Conservation (phyloP, 768 basidiomycete species). For the Leucocoprinus birnbaumii region DNA sequence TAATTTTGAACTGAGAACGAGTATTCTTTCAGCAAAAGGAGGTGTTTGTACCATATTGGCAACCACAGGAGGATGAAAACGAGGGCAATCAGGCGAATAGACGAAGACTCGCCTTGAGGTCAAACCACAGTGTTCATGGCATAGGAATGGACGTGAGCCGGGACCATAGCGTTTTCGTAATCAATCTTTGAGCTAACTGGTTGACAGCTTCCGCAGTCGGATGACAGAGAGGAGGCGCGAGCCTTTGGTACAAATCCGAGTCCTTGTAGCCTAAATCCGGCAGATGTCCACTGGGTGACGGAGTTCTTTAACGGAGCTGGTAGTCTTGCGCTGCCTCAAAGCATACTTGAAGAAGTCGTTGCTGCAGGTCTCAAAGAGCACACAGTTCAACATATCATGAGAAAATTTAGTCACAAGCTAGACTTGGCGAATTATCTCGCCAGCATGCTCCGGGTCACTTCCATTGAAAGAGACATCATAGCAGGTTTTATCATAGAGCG, state of each 20-base stretch:
- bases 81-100: too few species aligned
- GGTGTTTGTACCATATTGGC: too few species aligned
- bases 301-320: not conserved
- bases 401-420: not conserved
- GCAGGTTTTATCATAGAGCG: constrained; percentile 2
- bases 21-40: not conserved
- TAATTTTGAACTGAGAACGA: not conserved
- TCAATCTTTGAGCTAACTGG: too few species aligned
- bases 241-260: not conserved
- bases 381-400: constrained; percentile 1
- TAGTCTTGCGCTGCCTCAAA: not conserved
- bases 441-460: not conserved
- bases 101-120: too few species aligned
- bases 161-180: too few species aligned
- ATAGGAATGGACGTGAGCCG: too few species aligned
- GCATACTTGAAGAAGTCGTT: not conserved
- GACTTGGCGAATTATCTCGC: constrained; percentile 6
- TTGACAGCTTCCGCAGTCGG: too few species aligned
- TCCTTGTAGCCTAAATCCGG: not conserved
- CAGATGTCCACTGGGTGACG: not conserved
- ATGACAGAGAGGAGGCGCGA: too few species aligned
- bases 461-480: constrained; percentile 2
- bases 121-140: too few species aligned
- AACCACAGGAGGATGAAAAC: too few species aligned
- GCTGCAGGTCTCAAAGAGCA: constrained; percentile 6